Evolutionary conservation across 2,329 filamentous ascomycete species (phyloP), one percentile per base, ranked within the genome.

Genomic region (Colletotrichum incanum): DNA sequence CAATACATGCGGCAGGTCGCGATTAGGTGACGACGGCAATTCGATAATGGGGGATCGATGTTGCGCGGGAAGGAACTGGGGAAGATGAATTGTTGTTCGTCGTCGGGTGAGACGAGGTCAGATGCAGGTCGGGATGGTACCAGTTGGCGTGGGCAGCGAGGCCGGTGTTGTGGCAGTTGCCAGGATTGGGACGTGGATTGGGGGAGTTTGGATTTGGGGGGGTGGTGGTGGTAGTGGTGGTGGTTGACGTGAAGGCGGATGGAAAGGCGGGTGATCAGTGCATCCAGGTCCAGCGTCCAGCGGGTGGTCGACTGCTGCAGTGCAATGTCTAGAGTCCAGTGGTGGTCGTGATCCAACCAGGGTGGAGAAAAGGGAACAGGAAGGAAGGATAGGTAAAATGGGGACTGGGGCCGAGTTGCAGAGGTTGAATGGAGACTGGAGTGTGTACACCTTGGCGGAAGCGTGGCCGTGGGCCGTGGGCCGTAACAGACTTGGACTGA

Each of bases 101-200:
- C 45, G 65, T 55, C 59, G 60, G 52, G 54, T 70, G 70, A 72
- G 70, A 70, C 65, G 65, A n/a, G 23, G 69, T 64, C 58, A 65
- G 61, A 64, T 39, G 50, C 63, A 59, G 43, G 39, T 63, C 59
- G 65, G 60, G 65, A 70, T 65, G 65, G 65, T 70, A 72, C 60
- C 70, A 72, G 70, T 72, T 63, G 69, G 69, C 59, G 59, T 69
- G 55, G 43, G 58, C 52, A 45, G 59, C 39, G 8, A 63, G 58
- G 63, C 63, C 56, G 56, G 58, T 67, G 58, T 67, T 55, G 56
- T 67, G 65, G 37, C 65, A 72, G 65, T 70, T 70, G 70, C 65
- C 70, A 72, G 70, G 65, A 72, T 72, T 37, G 41, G 65, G 64
- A 65, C 31, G 31, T 56, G 34, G n/a, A 56, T 26, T 34, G 58